Conservation (phyloP, 1,284 basidiomycete species). For the Sporisorium graminicola region DNA sequence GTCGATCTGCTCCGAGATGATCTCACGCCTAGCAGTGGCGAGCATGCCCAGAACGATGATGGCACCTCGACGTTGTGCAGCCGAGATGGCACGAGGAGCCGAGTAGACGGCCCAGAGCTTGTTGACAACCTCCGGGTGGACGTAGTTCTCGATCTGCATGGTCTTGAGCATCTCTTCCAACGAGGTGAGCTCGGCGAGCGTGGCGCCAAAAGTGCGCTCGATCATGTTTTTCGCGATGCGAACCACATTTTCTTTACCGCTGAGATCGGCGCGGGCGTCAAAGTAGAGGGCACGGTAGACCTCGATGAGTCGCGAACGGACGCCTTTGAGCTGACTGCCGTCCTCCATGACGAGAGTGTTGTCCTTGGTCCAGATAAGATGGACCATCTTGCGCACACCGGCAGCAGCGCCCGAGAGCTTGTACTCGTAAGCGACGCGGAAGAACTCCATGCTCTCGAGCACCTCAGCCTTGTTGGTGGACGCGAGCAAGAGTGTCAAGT, state of each 20-base stretch:
- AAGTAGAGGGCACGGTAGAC: constrained; percentile 92
- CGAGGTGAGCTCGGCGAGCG: constrained; percentile 93
- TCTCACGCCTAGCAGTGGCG: constrained; percentile 83
- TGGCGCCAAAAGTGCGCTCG: constrained; percentile 74
- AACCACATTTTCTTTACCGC: constrained; percentile 86
- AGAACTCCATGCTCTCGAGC: constrained; percentile 94
- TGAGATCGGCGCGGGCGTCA: constrained; percentile 73
- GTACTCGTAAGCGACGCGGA: constrained; percentile 86
- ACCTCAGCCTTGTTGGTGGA: constrained; percentile 94
- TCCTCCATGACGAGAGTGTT: constrained; percentile 83
- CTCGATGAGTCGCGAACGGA: constrained; percentile 87
- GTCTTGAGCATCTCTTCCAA: constrained; percentile 95
- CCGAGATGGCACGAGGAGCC: constrained; percentile 73
- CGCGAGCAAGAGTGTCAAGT: constrained; percentile 82
- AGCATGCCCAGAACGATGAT: constrained; percentile 97
- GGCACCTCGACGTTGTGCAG: constrained; percentile 86
- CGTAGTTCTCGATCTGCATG: constrained; percentile 85
- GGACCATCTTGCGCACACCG: constrained; percentile 95
- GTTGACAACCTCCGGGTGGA: constrained; percentile 85
- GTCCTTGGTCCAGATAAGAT: constrained; percentile 97
- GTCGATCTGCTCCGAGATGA: constrained; percentile 90
- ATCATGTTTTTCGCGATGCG: constrained; percentile 99
- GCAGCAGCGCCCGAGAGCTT: constrained; percentile 75
- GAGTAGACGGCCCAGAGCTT: constrained; percentile 94
- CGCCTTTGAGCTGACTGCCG: constrained; percentile 87